Base-by-base conservation (phyloP, 176 grass and related monocot species). In the Pontederia paniculata region DNA sequence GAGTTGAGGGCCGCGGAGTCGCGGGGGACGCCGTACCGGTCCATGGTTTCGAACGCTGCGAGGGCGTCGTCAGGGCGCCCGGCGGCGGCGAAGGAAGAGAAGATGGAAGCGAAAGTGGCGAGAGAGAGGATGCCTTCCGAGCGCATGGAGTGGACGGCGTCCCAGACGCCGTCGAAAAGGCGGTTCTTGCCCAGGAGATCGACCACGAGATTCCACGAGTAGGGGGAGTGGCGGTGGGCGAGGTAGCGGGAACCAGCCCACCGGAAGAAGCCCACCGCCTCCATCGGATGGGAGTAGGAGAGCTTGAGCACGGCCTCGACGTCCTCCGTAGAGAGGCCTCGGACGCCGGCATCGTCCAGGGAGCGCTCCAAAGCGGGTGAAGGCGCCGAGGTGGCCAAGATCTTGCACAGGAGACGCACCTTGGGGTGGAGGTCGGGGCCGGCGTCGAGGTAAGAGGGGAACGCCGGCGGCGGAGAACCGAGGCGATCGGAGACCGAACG, bases 171-270 rank as follows among this genome's bases (percentile, higher is more conserved):
- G 0, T 80, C 74, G 51, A 90, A 97, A 12, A 80, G 68, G 8
- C 52, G 52, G 12, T 87, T 97, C 63, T 97, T 90, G 48, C 91
- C 91, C 23, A 97, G 91, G 65, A 90, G 74, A 69, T 90, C 83
- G 49, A 84, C 83, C 63, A 97, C 15, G 41, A 90, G 85, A 74
- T 97, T 97, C 86, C 86, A 97, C 12, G 91, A 72, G 65, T 90
- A 97, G 52, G 83, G 77, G 20, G 82, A 84, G 71, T 84, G 91
- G 2, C 53, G 43, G 53, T 86, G 82, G 48, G 48, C 45, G 47
- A 97, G 74, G 68, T 81, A 76, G 21, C 74, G 60, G 10, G 76
- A 69, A 1, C 86, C 86, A 7, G 91, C 78, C 91, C 91, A 96
- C 42, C 82, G 86, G 71, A 96, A 89, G 86, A 96, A 89, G 71